A percentile compares a stretch with the other conserved stretches of the same genome.
phyloP scores from a whole-genome alignment of 192 early-diverging fungal genomes.

The Chytriomyces hyalinus region DNA sequence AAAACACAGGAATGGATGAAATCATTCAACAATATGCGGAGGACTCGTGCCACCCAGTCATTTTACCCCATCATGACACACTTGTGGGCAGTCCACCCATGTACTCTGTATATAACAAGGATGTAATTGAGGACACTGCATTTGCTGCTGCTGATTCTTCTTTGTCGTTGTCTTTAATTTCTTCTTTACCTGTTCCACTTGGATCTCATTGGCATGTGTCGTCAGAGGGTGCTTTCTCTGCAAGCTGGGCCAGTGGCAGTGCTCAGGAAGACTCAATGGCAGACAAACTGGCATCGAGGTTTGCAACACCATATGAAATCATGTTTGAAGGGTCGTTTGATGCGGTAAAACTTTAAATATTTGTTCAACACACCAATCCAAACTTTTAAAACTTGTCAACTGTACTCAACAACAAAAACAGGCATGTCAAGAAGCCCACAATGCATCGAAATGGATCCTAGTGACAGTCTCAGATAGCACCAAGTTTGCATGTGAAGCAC shows the following conservation, averaged over 20 bases:
- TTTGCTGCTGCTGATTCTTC: background rate
- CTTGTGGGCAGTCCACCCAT: slow-evolving; percentile 60
- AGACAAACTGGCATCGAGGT: slow-evolving; percentile 67
- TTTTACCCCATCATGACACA: slow-evolving; percentile 79
- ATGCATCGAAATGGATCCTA: slow-evolving; percentile 83
- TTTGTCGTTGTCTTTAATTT: no score
- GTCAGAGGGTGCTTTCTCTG: background rate
- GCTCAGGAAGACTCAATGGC: slow-evolving; percentile 15
- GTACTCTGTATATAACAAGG: slow-evolving; percentile 8
- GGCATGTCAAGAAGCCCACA: slow-evolving; percentile 68
- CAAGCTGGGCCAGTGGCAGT: background rate
- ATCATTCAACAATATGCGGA: slow-evolving; percentile 9
- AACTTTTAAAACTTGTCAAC: background rate
- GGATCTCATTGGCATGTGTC: background rate
- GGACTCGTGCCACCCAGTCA: slow-evolving; percentile 75
- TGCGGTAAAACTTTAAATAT: slow-evolving; percentile 60
- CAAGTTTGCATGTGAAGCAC: no score
- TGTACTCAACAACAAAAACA: slow-evolving; percentile 33
- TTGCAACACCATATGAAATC: slow-evolving; percentile 43
- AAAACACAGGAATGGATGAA: slow-evolving; percentile 38
- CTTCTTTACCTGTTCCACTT: background rate
- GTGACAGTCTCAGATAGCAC: slow-evolving; percentile 60
- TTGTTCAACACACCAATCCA: slow-evolving; percentile 45
- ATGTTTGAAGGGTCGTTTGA: slow-evolving; percentile 37
- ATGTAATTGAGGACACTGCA: slow-evolving; percentile 3